phyloP scores from a whole-genome alignment of 768 basidiomycete species.

The Termitomyces bulborhizus region DNA sequence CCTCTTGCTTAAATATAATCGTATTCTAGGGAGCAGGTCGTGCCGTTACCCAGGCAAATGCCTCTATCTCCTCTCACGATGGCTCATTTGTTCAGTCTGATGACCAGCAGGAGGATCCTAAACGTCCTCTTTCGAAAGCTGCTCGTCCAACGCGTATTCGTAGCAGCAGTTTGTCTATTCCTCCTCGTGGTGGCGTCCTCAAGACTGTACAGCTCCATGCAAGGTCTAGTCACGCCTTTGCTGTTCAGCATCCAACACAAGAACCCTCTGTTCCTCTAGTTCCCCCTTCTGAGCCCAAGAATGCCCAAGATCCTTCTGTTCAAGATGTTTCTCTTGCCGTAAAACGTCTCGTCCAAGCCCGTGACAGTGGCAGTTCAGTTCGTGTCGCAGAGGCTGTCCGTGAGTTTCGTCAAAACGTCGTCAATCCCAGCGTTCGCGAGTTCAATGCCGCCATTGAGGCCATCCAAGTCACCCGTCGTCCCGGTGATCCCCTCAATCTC shows the following conservation, averaged over 20 bases:
- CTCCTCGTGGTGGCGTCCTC: conserved; percentile 47
- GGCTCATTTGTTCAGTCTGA: conserved; percentile 41
- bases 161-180: conserved; percentile 48
- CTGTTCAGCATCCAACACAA: conserved; percentile 7
- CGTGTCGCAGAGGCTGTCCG: conserved; percentile 29
- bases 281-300: too few species aligned
- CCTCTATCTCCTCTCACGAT: conserved; percentile 43
- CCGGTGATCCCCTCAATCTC: conserved; percentile 48
- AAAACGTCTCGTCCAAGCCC: conserved; percentile 20
- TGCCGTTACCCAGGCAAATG: conserved; percentile 67
- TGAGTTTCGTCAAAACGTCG: conserved; percentile 22
- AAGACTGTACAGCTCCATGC: conserved; percentile 60
- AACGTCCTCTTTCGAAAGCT: conserved; percentile 21
- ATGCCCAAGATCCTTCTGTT: too few species aligned
- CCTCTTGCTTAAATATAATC: not conserved
- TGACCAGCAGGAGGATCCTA: conserved; percentile 46
- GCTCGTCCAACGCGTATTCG: conserved; percentile 30
- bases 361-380: conserved; percentile 17
- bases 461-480: conserved; percentile 36
- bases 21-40: conserved; percentile 56
- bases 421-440: conserved; percentile 36
- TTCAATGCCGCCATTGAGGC: conserved; percentile 63
- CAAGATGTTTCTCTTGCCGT: not conserved
- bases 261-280: too few species aligned
- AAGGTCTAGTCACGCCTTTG: conserved; percentile 54